These are phyloP conservation scores for Zangia roseola DNA, from an alignment of 768 basidiomycete species.

Conservation along the genomic window DNA sequence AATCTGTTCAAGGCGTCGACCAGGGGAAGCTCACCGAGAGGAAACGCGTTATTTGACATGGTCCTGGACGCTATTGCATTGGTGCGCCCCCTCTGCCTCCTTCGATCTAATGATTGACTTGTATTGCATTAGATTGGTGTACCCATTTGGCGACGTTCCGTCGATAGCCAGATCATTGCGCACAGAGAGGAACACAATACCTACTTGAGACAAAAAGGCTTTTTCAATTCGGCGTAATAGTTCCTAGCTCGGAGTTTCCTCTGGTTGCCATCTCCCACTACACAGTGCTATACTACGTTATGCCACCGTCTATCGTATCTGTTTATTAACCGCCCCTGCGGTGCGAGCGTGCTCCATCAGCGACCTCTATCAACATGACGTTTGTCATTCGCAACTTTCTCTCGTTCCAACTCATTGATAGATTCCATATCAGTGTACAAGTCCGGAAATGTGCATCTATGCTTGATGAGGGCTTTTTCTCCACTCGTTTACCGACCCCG, in stretches of 20 bases:
- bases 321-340: no score
- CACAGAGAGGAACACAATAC: conserved; percentile 47
- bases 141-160: conserved; percentile 51
- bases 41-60: conserved; percentile 58
- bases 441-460: no score
- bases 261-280: background rate
- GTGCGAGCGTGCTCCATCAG: no score
- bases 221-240: conserved; percentile 32
- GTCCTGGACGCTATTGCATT: conserved; percentile 41
- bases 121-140: conserved; percentile 40
- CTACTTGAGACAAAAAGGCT: conserved; percentile 44
- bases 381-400: no score
- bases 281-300: background rate
- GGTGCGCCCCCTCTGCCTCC: conserved; percentile 34
- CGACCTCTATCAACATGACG: no score
- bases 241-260: background rate
- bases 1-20: conserved; percentile 67
- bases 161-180: conserved; percentile 46
- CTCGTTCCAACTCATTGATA: no score
- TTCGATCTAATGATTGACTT: background rate
- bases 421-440: no score
- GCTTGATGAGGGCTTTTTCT: no score
- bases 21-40: conserved; percentile 55
- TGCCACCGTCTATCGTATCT: no score
- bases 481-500: no score